These are phyloP conservation scores for Oryza officinalis DNA, from an alignment of 176 grass and related monocot genomes.

Conservation along the genomic window DNA sequence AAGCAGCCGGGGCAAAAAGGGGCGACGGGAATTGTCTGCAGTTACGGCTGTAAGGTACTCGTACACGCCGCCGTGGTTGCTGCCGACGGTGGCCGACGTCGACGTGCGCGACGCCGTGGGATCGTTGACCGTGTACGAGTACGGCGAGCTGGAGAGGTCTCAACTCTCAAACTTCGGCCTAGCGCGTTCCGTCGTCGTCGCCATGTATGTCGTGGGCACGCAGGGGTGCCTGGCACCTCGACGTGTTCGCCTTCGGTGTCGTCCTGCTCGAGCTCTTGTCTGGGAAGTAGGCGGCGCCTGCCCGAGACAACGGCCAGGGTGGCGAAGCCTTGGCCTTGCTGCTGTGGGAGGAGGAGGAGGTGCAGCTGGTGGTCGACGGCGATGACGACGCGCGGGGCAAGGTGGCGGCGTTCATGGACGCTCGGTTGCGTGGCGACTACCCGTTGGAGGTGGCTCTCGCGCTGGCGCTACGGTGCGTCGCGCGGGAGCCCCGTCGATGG, in stretches of 20 bases:
- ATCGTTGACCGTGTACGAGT: conserved; percentile 50
- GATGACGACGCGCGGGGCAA: conserved; percentile 55
- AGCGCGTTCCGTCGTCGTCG: conserved; percentile 56
- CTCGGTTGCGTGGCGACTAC: conserved; percentile 53
- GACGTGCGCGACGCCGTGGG: conserved; percentile 34
- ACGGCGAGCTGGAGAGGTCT: conserved; percentile 32
- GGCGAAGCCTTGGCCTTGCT: conserved; percentile 17
- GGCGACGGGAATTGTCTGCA: too few relatives aligned
- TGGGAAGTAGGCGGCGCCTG: conserved; percentile 58
- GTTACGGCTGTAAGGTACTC: too few relatives aligned
- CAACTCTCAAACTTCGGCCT: conserved; percentile 69
- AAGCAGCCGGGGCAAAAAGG: too few relatives aligned
- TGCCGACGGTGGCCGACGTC: neutral
- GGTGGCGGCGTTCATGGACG: conserved; percentile 62
- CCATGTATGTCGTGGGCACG: conserved; percentile 82
- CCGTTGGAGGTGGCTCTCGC: conserved; percentile 69
- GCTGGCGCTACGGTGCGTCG: conserved; percentile 69
- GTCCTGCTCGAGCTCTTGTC: conserved; percentile 77
- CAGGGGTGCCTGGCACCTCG: conserved; percentile 77
- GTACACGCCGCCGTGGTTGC: neutral
- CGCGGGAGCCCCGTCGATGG: conserved; percentile 52
- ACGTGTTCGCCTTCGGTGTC: conserved; percentile 86
- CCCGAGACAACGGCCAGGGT: conserved; percentile 6
- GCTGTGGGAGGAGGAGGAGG: conserved; percentile 53
- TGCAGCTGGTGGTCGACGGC: conserved; percentile 21